Evolutionary conservation across 768 basidiomycete species (phyloP).

Genomic region (Tricholoma matsutake): DNA sequence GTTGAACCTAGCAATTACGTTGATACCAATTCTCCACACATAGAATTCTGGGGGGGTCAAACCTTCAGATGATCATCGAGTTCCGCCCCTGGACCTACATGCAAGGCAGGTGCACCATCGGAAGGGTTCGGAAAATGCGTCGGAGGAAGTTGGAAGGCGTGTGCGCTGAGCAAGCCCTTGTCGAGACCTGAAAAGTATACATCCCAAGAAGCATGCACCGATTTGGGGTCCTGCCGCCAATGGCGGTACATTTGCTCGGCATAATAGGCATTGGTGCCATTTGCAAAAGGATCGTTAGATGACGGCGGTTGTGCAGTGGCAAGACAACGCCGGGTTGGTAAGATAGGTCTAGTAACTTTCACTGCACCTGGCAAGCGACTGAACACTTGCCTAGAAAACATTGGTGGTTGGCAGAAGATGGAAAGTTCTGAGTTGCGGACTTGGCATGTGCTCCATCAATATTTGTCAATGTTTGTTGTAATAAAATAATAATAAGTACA

Average conservation of each 20-base stretch:
- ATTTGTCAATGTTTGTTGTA: constrained; percentile 9
- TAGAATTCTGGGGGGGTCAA: constrained; percentile 11
- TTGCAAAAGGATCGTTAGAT: constrained; percentile 84
- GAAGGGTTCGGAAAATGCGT: constrained; percentile 63
- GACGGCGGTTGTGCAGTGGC: constrained; percentile 58
- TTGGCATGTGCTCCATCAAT: background rate
- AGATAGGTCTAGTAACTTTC: constrained; percentile 11
- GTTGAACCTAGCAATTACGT: constrained; percentile 69
- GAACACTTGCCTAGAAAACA: constrained; percentile 35
- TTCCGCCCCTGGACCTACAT: constrained; percentile 67
- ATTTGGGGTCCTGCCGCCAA: constrained; percentile 86
- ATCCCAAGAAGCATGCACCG: constrained; percentile 93
- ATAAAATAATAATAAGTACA: too few relatives aligned
- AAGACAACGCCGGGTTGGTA: constrained; percentile 28
- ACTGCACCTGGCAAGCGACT: constrained; percentile 27
- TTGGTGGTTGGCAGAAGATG: constrained; percentile 12
- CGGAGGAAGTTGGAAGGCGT: constrained; percentile 88
- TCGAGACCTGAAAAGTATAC: constrained; percentile 93
- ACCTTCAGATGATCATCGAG: constrained; percentile 96
- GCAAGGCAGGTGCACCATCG: constrained; percentile 77
- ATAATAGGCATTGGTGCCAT: constrained; percentile 93
- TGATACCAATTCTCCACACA: background rate
- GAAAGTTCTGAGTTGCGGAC: background rate
- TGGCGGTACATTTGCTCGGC: constrained; percentile 95
- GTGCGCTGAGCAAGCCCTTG: constrained; percentile 71